Evolutionary conservation across 2,329 filamentous ascomycete genomes (phyloP), one percentile per base, ranked within the genome.

Genomic region (Xylaria sp.): DNA sequence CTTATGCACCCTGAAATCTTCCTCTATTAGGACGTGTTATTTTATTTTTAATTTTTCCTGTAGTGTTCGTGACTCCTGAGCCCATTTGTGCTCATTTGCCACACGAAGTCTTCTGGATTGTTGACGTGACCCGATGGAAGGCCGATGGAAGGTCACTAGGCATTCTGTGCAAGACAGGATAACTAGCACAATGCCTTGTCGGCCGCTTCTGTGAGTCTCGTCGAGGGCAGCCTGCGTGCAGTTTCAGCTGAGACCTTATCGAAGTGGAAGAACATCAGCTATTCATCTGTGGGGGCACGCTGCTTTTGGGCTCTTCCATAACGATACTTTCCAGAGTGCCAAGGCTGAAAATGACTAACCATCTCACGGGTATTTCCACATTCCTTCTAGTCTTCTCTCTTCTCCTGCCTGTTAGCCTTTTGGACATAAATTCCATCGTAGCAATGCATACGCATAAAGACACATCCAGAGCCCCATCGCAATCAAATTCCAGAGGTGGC

Each of bases 1-100:
- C 36, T 61, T 61, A 58, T 63, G 64, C 64, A 63, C 47, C 63
- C 64, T 66, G 64, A 63, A 63, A 66, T 59, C 36, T 62, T 51
- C 29, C 50, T 55, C 61, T 50, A 15, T 49, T 29, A 9, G n/a
- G n/a, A n/a, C n/a, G n/a, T 39, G 17, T n/a, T 51, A 17, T 20
- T 29, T 33, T 51, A 49, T 49, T 49, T 49, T 15, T 13, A n/a
- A n/a, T n/a, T n/a, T n/a, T n/a, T n/a, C n/a, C n/a, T n/a, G n/a
- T n/a, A n/a, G n/a, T n/a, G n/a, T 51, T 31, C 47, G 7, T 51
- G 17, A n/a, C 15, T 22, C 49, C 49, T 53, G 27, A 53, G 6
- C n/a, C 7, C n/a, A 20, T 22, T 22, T 38, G 31, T 38, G 6
- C n/a, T 3, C n/a, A 20, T 22, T 22, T 38, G 31, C 25, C 49